phyloP scores from a whole-genome alignment of 2,329 filamentous ascomycete genomes.

The Aspergillus eucalypticola region DNA sequence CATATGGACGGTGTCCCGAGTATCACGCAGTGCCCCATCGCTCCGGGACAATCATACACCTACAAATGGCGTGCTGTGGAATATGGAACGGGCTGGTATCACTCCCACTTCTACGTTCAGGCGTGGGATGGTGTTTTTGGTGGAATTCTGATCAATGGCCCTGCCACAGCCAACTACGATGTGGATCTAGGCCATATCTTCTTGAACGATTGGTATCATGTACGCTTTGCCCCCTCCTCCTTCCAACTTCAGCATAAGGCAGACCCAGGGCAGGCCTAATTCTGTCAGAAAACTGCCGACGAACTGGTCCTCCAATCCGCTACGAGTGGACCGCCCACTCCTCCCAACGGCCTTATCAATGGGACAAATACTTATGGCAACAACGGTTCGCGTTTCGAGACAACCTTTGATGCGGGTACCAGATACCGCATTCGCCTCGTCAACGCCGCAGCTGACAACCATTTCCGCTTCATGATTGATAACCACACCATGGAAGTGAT shows the following conservation, averaged over 20 bases:
- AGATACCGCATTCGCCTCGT: neutral
- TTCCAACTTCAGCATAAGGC: no score
- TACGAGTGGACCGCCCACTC: neutral
- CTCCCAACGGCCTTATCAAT: neutral
- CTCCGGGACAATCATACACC: slow-evolving; percentile 37
- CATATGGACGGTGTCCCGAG: slow-evolving; percentile 33
- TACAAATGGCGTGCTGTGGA: slow-evolving; percentile 40
- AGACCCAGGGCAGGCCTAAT: no score
- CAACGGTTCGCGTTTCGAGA: neutral
- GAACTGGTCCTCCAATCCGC: neutral
- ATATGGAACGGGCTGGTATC: slow-evolving; percentile 39
- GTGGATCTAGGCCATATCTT: neutral
- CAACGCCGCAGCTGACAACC: neutral
- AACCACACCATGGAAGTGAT: slow-evolving; percentile 65
- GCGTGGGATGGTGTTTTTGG: slow-evolving; percentile 53
- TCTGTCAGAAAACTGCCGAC: neutral
- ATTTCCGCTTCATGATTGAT: slow-evolving; percentile 48
- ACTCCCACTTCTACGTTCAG: slow-evolving; percentile 39
- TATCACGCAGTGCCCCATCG: slow-evolving; percentile 43
- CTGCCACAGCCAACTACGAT: neutral
- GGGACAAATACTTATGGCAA: neutral
- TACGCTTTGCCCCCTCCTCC: neutral
- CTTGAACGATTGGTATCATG: neutral
- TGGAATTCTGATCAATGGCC: neutral
- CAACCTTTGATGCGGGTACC: neutral